Base-by-base conservation (phyloP, 2,329 filamentous ascomycete genomes). In the Aspergillus niger region DNA sequence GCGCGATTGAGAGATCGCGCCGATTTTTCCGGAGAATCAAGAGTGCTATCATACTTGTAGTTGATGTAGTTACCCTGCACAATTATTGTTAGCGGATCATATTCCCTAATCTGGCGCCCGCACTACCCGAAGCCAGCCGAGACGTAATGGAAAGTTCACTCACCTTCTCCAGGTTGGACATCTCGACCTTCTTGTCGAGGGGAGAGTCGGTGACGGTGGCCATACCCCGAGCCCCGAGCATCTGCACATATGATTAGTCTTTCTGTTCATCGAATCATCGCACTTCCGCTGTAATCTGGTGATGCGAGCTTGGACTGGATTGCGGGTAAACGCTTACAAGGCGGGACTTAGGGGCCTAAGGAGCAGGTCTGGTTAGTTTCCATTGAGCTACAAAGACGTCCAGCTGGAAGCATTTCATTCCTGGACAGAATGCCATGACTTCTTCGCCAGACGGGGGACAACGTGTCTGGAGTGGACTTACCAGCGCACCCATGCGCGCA, bases 171-270 rank as follows among this genome's bases (percentile, higher is more conserved):
- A 89, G 92, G 83, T 92, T 97, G 85, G 94, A 96, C 86, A 98
- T 97, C 80, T 90, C 90, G 79, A 99, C 95, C 90, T 97, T 97
- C 83, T 89, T 89, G 83, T 93, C 91, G 70, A 99, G 89, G 72
- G 92, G 87, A 76, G 88, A 88, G 81, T 97, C 91, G 73, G 87
- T 85, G 75, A 92, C 90, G 71, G 93, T 96, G 67, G 94, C 94
- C 84, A 97, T 88, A 78, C 77, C 78, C 71, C 88, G 84, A 71
- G 88, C 85, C 73, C 88, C 77, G 76, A 85, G 81, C 73, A 88
- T 79, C 84, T 87, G 80, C 78, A 81, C n/a, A 32, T 50, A 51
- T 55, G 26, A 70, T 76, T 69, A 75, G 71, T 65, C 61, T 60
- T 48, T 11, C 22, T 39, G 58, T 24, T 13, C 54, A 48, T 38